Evolutionary conservation across 2,329 filamentous ascomycete species (phyloP).

Genomic region (Botryotinia narcissicola): DNA sequence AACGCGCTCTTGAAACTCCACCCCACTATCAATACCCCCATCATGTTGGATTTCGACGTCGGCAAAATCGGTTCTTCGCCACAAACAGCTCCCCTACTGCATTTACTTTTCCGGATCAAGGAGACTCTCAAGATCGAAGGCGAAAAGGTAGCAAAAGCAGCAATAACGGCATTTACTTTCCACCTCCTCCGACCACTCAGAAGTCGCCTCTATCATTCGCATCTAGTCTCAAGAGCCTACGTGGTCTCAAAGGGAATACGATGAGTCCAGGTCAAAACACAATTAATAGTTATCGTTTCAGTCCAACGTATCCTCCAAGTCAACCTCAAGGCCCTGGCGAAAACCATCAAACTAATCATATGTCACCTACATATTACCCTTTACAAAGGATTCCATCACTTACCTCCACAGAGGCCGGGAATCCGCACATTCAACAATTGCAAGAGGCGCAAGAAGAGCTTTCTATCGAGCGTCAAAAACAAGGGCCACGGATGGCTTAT

Average conservation of each 20-base stretch:
- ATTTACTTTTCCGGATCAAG: neutral
- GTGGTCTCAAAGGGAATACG: neutral
- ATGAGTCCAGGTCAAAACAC: neutral
- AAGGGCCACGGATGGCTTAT: neutral
- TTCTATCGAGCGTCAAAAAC: conserved; percentile 5
- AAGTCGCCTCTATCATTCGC: conserved; percentile 4
- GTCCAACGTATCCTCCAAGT: neutral
- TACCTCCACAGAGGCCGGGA: conserved; percentile 2
- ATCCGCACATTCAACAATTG: conserved; percentile 7
- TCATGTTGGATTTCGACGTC: conserved; percentile 11
- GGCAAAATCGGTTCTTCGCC: neutral
- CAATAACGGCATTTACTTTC: conserved; percentile 1
- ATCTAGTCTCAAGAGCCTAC: conserved; percentile 2
- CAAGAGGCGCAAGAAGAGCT: conserved; percentile 13
- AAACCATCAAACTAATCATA: neutral
- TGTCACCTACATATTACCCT: conserved; percentile 4
- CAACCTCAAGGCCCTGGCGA: neutral
- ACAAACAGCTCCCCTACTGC: neutral
- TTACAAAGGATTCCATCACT: neutral
- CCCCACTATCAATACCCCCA: conserved; percentile 16
- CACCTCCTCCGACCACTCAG: conserved; percentile 17
- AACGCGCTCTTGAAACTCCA: neutral
- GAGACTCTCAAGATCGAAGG: neutral
- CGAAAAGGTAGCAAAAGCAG: neutral
- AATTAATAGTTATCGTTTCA: neutral